A percentile compares a stretch with the other conserved stretches of the same genome.
Evolutionary conservation across 352 stramenopile genomes (phyloP).

Genomic region (Aphanomyces invadans): DNA sequence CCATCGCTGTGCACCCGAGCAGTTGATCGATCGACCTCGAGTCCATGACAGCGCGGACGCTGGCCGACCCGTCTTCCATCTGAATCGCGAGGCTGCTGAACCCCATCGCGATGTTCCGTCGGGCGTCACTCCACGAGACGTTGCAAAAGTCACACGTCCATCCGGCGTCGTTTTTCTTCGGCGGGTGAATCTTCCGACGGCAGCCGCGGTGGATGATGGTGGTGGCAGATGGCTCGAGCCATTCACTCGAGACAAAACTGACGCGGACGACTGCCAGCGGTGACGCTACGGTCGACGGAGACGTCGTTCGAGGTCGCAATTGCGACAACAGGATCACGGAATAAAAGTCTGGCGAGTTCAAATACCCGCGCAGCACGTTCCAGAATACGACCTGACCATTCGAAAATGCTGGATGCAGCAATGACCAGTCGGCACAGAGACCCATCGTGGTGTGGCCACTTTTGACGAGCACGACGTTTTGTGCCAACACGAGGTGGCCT

Average conservation of each 20-base stretch:
- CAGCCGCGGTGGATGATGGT: constrained; percentile 9
- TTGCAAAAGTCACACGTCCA: constrained; percentile 1
- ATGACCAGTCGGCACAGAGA: constrained; percentile 4
- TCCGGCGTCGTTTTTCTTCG: too few relatives aligned
- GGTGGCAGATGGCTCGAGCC: not conserved
- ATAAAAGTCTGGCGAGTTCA: constrained; percentile 16
- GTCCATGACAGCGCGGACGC: not conserved
- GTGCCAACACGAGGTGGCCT: constrained; percentile 16
- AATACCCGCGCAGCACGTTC: constrained; percentile 4
- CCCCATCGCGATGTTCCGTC: not conserved
- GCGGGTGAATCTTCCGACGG: not conserved
- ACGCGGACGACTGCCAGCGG: not conserved
- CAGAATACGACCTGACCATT: not conserved
- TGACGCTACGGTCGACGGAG: not conserved
- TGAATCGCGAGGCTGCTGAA: constrained; percentile 13
- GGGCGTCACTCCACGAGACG: not conserved
- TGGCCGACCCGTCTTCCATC: constrained; percentile 17
- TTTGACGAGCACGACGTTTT: constrained; percentile 18
- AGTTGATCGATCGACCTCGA: not conserved
- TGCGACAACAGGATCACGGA: not conserved
- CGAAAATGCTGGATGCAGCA: not conserved
- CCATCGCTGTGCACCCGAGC: not conserved
- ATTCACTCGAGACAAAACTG: not conserved
- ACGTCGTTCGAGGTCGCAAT: too few relatives aligned
- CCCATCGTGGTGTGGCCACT: constrained; percentile 5